Base-by-base conservation (phyloP, 1,139 yeast genomes). In the Candida mesenterica region DNA sequence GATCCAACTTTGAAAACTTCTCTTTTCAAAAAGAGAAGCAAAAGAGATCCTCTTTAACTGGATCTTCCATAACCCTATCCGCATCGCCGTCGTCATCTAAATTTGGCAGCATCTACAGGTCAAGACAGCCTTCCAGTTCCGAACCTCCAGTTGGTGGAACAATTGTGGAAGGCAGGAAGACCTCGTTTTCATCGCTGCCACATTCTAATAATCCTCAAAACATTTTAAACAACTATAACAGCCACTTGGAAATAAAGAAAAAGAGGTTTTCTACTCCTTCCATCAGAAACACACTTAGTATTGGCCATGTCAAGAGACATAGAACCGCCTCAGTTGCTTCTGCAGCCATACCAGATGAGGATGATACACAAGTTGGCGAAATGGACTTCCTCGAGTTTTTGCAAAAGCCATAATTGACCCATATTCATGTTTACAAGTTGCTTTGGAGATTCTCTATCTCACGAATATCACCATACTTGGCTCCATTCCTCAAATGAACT, bases 331-430 rank as follows among this genome's bases (percentile, higher is more conserved):
- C 34, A 14, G 34, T 26, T 10, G 34, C 15, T 6, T 17, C 30
- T 9, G 23, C 14, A 4, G 26, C 15, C 2, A 22, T 20, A 7
- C 34, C 28, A 10, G 33, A 18, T 9, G 45, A 43, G 9, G 44
- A 37, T 12, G 39, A 15, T 12, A 36, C 31, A 13, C 36, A 10
- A 1, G 65, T 60, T 19, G 61, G 53, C 14, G 77, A 68, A 34
- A 61, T 73, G 61, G 79, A 74, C 46, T 63, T 75, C 40, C 33
- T 73, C 44, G 79, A 72, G 40, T 72, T 75, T 41, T 60, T 75
- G 35, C 64, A 62, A 20, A 58, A 55, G 26, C 77, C 32, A 18
- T 35, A 35, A n/a, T n/a, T n/a, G n/a, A n/a, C n/a, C n/a, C n/a
- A n/a, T n/a, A n/a, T n/a, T n/a, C n/a, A n/a, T n/a, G n/a, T n/a